Percentiles rank a stretch among this genome's conserved stretches.
phyloP scores from a whole-genome alignment of 768 basidiomycete genomes.

The Mrakia gelida region DNA sequence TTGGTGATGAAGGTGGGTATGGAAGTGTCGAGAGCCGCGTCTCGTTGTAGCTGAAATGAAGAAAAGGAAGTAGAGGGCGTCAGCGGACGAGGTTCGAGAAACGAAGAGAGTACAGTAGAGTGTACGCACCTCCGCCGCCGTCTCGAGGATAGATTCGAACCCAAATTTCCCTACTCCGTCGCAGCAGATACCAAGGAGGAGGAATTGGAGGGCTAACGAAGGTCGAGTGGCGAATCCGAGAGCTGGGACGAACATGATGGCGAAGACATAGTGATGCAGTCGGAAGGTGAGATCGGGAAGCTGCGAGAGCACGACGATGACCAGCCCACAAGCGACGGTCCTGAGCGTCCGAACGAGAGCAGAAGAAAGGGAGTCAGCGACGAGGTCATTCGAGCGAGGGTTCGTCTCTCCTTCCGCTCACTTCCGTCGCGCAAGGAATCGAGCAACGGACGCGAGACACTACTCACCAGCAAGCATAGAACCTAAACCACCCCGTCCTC shows the following conservation, averaged over 20 bases:
- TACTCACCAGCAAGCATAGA: slow-evolving; percentile 70
- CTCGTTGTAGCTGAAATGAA: slow-evolving; percentile 59
- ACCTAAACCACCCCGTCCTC: slow-evolving; percentile 75
- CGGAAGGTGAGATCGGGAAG: slow-evolving; percentile 67
- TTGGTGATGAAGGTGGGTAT: slow-evolving; percentile 71
- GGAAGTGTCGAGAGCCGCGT: slow-evolving; percentile 64
- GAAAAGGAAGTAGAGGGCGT: not conserved
- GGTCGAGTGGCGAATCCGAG: slow-evolving; percentile 76
- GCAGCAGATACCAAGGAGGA: slow-evolving; percentile 74
- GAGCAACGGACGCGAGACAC: not conserved
- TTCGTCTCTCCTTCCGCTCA: too few relatives aligned
- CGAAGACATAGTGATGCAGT: slow-evolving; percentile 76
- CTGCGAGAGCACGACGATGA: slow-evolving; percentile 61
- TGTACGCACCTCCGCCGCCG: slow-evolving; percentile 62
- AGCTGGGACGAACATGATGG: slow-evolving; percentile 68
- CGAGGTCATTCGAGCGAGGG: too few relatives aligned
- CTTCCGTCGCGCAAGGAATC: too few relatives aligned
- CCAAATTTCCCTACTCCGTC: slow-evolving; percentile 76
- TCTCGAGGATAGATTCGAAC: slow-evolving; percentile 74
- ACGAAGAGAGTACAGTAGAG: slow-evolving; percentile 36
- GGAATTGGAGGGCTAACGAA: slow-evolving; percentile 67
- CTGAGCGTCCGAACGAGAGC: slow-evolving; percentile 7
- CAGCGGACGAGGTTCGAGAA: not conserved
- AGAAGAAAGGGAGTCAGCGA: not conserved
- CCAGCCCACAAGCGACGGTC: slow-evolving; percentile 55